These are phyloP conservation scores for Cryptococcus sp. DNA, from an alignment of 1,284 basidiomycete genomes.

Conservation along the genomic window DNA sequence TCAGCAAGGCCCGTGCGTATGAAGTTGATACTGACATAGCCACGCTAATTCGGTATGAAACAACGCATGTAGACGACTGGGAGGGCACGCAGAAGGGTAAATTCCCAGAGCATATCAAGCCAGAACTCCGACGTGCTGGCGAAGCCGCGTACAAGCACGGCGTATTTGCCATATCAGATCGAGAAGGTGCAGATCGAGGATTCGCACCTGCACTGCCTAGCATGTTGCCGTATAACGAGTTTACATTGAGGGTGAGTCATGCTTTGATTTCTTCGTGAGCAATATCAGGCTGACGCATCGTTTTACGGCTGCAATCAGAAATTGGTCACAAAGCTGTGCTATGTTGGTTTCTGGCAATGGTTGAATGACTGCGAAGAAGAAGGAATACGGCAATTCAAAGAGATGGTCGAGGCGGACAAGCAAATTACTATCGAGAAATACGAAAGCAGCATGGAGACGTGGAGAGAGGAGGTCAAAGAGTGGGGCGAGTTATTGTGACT, in stretches of 20 bases:
- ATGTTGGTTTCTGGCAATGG: conserved; percentile 34
- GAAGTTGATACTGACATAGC: conserved; percentile 1
- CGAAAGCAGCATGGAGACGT: conserved; percentile 15
- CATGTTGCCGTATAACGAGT: conserved; percentile 47
- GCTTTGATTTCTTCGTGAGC: background rate
- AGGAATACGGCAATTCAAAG: conserved; percentile 16
- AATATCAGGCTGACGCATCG: background rate
- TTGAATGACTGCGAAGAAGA: conserved; percentile 35
- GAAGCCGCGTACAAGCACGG: conserved; percentile 73
- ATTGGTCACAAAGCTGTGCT: conserved; percentile 39
- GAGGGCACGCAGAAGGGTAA: conserved; percentile 66
- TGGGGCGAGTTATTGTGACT: conserved; percentile 24
- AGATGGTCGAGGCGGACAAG: conserved; percentile 18
- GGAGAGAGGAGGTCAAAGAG: conserved; percentile 18
- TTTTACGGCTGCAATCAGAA: conserved; percentile 30
- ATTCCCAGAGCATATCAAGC: conserved; percentile 81
- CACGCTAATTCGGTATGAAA: background rate
- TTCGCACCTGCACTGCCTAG: conserved; percentile 40
- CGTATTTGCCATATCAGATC: conserved; percentile 29
- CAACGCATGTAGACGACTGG: conserved; percentile 32
- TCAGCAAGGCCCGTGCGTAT: conserved; percentile 31
- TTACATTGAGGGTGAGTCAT: conserved; percentile 46
- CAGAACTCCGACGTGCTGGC: conserved; percentile 68
- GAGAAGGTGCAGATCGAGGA: conserved; percentile 28
- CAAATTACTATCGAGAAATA: conserved; percentile 19